Evolutionary conservation across 768 basidiomycete species (phyloP), one percentile per base, ranked within the genome.

Genomic region (Pleurotus pulmonarius): DNA sequence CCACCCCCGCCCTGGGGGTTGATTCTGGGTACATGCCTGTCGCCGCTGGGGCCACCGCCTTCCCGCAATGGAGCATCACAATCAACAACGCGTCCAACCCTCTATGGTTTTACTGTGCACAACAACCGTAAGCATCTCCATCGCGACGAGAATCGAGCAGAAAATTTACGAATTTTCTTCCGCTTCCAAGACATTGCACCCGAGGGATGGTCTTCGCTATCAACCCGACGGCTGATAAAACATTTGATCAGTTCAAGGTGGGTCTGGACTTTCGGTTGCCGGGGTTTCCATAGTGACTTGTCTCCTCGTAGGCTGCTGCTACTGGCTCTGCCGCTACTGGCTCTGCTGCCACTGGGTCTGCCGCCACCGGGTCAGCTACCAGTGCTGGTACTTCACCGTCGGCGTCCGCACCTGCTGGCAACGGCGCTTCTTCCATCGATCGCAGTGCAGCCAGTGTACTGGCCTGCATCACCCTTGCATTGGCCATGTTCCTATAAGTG

Each of bases 21-120:
- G 74, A 81, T 66, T 83, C 80, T 40, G 78, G 78, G 38, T 81
- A 72, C 69, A 67, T 72, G 57, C 58, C 65, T 5, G 77, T 80
- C 20, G 63, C 70, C 4, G 63, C 72, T 4, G 66, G 66, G 56
- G 66, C 77, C 3, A 72, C 76, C 8, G 20, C 54, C 24, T 64
- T 70, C 58, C 70, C 74, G 13, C 64, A 70, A 47, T 77, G 70
- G 69, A 69, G 72, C 3, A 65, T 73, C 58, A 70, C 67, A 5
- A 60, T 75, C 22, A 61, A 69, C 29, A 68, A 74, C 38, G 69
- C 69, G 48, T 65, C 68, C 22, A 68, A 70, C 6, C 79, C 81
- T n/a, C 68, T 82, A 46, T 83, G 81, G 81, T 82, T 81, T 73
- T 80, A 72, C 70, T 83, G 81, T 61, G 69, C 66, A 20, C 78